Evolutionary conservation across 2,329 filamentous ascomycete genomes (phyloP).

Genomic region (Fusarium robinianum): DNA sequence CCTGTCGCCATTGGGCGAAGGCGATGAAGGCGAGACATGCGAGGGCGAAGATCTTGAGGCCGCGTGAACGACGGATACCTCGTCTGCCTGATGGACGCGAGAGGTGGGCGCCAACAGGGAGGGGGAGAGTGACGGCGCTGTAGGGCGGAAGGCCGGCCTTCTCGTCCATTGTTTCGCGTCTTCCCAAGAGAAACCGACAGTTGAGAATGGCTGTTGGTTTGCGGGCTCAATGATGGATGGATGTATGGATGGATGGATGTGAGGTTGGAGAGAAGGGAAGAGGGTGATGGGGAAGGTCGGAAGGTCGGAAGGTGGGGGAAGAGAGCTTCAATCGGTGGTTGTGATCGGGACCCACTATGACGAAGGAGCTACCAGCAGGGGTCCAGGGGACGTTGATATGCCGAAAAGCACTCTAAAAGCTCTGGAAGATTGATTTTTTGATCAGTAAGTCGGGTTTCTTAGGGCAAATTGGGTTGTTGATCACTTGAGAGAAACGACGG

Average conservation of each 20-base stretch:
- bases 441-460: too few species aligned
- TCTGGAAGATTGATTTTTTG: too few species aligned
- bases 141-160: constrained; percentile 53
- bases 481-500: too few species aligned
- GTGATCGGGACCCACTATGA: constrained; percentile 30
- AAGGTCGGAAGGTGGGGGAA: constrained; percentile 5
- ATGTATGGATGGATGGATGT: too few species aligned
- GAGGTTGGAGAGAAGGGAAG: constrained; percentile 1
- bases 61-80: constrained; percentile 49
- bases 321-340: constrained; percentile 13
- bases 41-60: constrained; percentile 49
- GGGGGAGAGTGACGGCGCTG: constrained; percentile 40
- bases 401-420: too few species aligned
- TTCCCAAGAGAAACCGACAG: neutral
- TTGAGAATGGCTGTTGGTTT: neutral
- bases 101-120: constrained; percentile 22
- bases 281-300: constrained; percentile 1
- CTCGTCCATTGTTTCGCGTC: constrained; percentile 40
- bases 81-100: constrained; percentile 31
- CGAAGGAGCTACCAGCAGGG: constrained; percentile 16
- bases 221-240: too few species aligned
- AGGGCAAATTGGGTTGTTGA: too few species aligned
- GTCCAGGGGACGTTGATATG: constrained; percentile 4
- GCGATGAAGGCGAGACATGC: constrained; percentile 56
- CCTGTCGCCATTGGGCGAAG: constrained; percentile 54